Base-by-base conservation (phyloP, 2,329 filamentous ascomycete species). In the Talaromyces sp. region DNA sequence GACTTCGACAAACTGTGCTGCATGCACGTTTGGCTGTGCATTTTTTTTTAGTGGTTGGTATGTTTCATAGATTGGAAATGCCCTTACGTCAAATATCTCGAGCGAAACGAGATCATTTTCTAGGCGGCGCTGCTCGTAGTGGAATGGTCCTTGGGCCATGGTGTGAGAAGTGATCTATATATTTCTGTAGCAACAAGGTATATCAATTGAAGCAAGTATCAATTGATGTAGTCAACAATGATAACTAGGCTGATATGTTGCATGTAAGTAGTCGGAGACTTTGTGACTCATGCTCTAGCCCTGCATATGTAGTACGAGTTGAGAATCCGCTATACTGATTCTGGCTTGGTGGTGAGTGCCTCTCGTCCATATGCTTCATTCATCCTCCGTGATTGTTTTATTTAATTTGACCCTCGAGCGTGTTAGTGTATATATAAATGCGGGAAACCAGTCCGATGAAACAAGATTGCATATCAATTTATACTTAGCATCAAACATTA, bases 51-150 rank as follows among this genome's bases (percentile, higher is more conserved):
- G 19, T 46, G 19, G 17, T n/a, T 43, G 38, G 17, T 3, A 5
- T 43, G 38, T 8, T 43, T 14, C 19, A 19, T 43, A 26, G 27
- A 3, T n/a, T 31, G 29, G 4, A 4, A 24, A 35, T 35, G 21
- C 29, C 43, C 61, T 19, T 55, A 58, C 61, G 35, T 61, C 51
- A 27, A 62, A 62, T 48, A 53, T 51, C 11, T 57, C 61, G 14
- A 62, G 27, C 24, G 38, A 26, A 17, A 62, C 51, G 12, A 55
- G 55, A 26, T 62, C 58, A 38, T 61, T 61, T 52, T 61, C 61
- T 24, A 62, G 21, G 54, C 41, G 32, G 38, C 58, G 59, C 32
- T 61, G 55, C 41, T 61, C 55, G n/a, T 63, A 61, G 27, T 48
- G 24, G 51, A 61, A 58, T 6, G 41, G 41, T 21, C 41, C 41